Conservation (phyloP, 164 flowering plant species). For the Cinnamomum chago region DNA sequence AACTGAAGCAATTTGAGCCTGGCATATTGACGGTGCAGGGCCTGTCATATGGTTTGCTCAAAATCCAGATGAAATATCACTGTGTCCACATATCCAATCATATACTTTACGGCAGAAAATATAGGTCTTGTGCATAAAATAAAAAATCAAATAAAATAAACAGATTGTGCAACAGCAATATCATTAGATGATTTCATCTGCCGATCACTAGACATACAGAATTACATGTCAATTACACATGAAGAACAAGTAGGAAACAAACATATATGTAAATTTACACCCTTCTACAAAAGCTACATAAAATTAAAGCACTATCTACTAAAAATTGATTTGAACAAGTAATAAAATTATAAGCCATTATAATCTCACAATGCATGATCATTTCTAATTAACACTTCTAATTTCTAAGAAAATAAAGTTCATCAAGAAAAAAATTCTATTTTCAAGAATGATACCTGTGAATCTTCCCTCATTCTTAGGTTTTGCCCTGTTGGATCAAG, state of each 20-base stretch:
- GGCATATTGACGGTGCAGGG: neutral
- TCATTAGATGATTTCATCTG: neutral
- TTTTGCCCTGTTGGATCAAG: slow-evolving; percentile 82
- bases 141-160: no score
- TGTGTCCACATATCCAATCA: neutral
- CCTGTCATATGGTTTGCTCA: neutral
- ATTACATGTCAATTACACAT: no score
- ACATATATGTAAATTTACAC: no score
- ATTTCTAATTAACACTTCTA: neutral
- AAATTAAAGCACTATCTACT: no score
- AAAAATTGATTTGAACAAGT: no score
- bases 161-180: neutral
- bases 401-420: neutral
- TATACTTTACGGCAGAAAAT: neutral
- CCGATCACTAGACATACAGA: no score
- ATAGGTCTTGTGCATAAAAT: no score
- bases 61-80: neutral
- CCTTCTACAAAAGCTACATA: no score
- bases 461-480: slow-evolving; percentile 68
- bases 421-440: neutral
- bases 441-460: slow-evolving; percentile 46
- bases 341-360: no score
- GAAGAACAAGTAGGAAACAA: no score
- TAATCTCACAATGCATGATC: no score
- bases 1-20: neutral